phyloP scores from a whole-genome alignment of 2,329 filamentous ascomycete genomes.

The Exophiala sp. region DNA sequence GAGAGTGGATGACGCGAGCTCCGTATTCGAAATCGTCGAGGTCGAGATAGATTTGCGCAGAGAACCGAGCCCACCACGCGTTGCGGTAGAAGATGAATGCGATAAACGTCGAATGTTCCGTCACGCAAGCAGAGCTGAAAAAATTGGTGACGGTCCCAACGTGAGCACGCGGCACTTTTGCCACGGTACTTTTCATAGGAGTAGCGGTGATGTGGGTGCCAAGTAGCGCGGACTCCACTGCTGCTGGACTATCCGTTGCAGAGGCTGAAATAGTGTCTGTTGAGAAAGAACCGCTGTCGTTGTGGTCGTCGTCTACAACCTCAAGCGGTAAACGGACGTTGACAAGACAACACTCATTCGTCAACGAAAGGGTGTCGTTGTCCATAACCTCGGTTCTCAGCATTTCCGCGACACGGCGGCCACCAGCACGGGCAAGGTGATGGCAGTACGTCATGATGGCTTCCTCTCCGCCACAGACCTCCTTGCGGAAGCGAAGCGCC shows the following conservation, averaged over 20 bases:
- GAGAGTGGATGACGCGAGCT: not conserved
- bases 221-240: no score
- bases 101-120: not conserved
- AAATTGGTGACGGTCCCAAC: not conserved
- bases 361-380: no score
- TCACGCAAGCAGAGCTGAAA: not conserved
- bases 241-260: no score
- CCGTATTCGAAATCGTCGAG: slow-evolving; percentile 61
- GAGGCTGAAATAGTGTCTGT: no score
- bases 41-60: slow-evolving; percentile 77
- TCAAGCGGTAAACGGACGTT: no score
- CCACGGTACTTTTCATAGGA: slow-evolving; percentile 59
- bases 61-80: slow-evolving; percentile 67
- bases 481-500: slow-evolving; percentile 66
- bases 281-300: no score
- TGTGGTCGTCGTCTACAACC: no score
- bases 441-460: slow-evolving; percentile 61
- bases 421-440: slow-evolving; percentile 61
- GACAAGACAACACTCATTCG: no score
- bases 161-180: slow-evolving; percentile 60
- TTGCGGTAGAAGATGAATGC: slow-evolving; percentile 55
- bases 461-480: slow-evolving; percentile 68
- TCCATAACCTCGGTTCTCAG: slow-evolving; percentile 65
- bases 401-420: slow-evolving; percentile 53
- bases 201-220: no score